Evolutionary conservation across 176 grass and related monocot species (phyloP).

Genomic region (Neostapfia colusana): DNA sequence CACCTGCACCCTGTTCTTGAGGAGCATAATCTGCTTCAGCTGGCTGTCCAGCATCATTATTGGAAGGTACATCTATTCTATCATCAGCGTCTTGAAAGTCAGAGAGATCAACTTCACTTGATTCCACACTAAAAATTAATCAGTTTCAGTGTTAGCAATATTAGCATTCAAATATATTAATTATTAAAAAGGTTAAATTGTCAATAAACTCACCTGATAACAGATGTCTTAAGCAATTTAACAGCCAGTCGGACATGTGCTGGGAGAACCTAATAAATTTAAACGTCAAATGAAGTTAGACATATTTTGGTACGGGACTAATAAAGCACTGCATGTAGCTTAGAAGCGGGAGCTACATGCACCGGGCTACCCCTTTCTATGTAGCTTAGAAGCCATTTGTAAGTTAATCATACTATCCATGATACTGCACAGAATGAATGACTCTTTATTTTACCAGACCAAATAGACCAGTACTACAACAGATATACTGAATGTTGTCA

Average conservation of each 20-base stretch:
- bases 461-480: constrained; percentile 10
- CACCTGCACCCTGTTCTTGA: constrained; percentile 56
- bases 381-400: background rate
- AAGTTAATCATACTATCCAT: background rate
- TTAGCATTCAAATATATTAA: constrained; percentile 23
- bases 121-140: constrained; percentile 72
- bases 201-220: constrained; percentile 64
- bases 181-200: constrained; percentile 3
- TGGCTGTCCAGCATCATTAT: constrained; percentile 43
- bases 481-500: constrained; percentile 6
- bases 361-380: too few relatives aligned
- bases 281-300: constrained; percentile 17
- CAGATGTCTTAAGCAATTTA: constrained; percentile 94
- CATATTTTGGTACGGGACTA: background rate
- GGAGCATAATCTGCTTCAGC: constrained; percentile 37
- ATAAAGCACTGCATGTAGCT: background rate
- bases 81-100: constrained; percentile 85
- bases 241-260: constrained; percentile 90
- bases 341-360: too few relatives aligned
- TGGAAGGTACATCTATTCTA: constrained; percentile 27
- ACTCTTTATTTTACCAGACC: too few relatives aligned
- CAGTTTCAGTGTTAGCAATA: constrained; percentile 21
- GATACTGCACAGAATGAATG: too few relatives aligned
- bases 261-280: constrained; percentile 70
- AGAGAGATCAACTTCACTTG: constrained; percentile 97